Conservation (phyloP, 257 asterid species). For the Rubia yunnanensis region DNA sequence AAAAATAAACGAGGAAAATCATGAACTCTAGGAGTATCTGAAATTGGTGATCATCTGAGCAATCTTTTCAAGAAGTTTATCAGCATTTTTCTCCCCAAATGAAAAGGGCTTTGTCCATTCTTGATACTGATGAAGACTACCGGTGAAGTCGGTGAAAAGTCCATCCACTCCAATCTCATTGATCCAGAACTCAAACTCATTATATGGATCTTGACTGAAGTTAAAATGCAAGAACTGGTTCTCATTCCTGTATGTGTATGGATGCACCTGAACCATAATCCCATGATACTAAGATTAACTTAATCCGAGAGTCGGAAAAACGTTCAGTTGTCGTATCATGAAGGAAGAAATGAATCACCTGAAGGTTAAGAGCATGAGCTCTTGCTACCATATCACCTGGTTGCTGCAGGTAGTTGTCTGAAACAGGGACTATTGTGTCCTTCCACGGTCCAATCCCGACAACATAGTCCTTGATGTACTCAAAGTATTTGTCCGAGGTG, state of each 20-base stretch:
- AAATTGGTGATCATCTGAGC: conserved; percentile 46
- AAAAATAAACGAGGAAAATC: background rate
- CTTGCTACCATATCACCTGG: conserved; percentile 80
- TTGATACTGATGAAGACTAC: conserved; percentile 81
- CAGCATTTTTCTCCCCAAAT: conserved; percentile 40
- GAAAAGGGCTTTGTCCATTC: conserved; percentile 60
- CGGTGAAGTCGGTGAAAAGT: conserved; percentile 84
- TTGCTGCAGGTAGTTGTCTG: conserved; percentile 41
- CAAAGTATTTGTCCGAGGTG: conserved; percentile 77
- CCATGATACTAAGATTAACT: background rate
- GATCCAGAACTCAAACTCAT: conserved; percentile 72
- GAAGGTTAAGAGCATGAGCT: conserved; percentile 86
- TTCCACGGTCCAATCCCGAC: conserved; percentile 98
- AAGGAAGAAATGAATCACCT: conserved; percentile 43
- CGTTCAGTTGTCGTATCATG: background rate
- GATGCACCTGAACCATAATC: conserved; percentile 66
- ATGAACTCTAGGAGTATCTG: conserved; percentile 11
- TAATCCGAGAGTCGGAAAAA: background rate
- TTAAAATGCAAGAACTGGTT: conserved; percentile 66
- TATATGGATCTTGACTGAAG: conserved; percentile 83
- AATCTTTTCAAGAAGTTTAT: conserved; percentile 47
- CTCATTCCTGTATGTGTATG: conserved; percentile 86
- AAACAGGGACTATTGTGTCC: conserved; percentile 49
- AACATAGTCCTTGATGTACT: conserved; percentile 73
- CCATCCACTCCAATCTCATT: conserved; percentile 80